phyloP scores from a whole-genome alignment of 495 filamentous ascomycete genomes.

The Lasiosphaeria hispida region DNA sequence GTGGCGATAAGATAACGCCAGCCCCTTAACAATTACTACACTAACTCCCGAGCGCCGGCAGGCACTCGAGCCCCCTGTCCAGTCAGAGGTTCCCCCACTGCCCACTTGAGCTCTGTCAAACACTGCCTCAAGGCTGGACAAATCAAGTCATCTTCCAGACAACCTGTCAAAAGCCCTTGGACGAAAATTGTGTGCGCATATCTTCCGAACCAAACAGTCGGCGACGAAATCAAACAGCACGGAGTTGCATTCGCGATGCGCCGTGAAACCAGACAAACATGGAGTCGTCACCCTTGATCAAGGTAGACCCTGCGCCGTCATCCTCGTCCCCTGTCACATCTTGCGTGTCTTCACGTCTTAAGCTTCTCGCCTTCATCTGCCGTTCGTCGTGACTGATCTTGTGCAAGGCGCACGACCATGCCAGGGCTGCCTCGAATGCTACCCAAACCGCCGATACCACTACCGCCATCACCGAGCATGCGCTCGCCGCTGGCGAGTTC shows the following conservation, averaged over 20 bases:
- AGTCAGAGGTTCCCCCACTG: too few relatives aligned
- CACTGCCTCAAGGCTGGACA: too few relatives aligned
- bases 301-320: constrained; percentile 26
- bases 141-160: too few relatives aligned
- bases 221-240: too few relatives aligned
- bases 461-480: constrained; percentile 80
- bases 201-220: too few relatives aligned
- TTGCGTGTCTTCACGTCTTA: background rate
- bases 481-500: constrained; percentile 86
- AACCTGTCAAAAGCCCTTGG: too few relatives aligned
- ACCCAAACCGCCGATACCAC: constrained; percentile 72
- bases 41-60: too few relatives aligned
- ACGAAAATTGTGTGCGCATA: too few relatives aligned
- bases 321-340: background rate
- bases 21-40: background rate
- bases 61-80: too few relatives aligned
- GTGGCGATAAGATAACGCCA: background rate
- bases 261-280: constrained; percentile 21
- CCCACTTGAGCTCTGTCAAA: too few relatives aligned
- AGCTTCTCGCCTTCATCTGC: too few relatives aligned
- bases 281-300: constrained; percentile 46
- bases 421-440: constrained; percentile 70
- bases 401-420: constrained; percentile 81
- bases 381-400: constrained; percentile 1
- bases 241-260: constrained; percentile 1